Conservation (phyloP, 306 rosid species). For the Citrullus mucosospermus region DNA sequence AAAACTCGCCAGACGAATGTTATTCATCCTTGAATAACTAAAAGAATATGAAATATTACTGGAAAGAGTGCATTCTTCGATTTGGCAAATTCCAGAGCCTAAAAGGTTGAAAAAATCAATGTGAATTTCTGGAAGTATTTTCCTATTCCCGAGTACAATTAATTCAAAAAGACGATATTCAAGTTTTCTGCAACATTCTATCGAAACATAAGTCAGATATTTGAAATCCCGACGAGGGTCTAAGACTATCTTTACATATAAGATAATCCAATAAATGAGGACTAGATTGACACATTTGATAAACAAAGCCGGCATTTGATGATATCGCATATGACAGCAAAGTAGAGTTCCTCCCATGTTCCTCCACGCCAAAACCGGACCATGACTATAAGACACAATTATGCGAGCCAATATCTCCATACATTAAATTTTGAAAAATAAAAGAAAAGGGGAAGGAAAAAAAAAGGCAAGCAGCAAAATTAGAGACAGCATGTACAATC, state of each 20-base stretch:
- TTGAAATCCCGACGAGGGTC: neutral
- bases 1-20: too few relatives aligned
- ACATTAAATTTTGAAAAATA: neutral
- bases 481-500: constrained; percentile 6
- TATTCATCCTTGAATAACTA: too few relatives aligned
- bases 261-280: too few relatives aligned
- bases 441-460: neutral
- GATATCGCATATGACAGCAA: neutral
- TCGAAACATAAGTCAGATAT: neutral
- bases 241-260: too few relatives aligned
- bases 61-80: too few relatives aligned
- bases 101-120: neutral
- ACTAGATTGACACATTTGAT: too few relatives aligned
- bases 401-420: neutral
- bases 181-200: neutral
- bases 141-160: too few relatives aligned
- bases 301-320: too few relatives aligned
- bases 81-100: neutral
- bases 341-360: neutral
- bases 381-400: neutral
- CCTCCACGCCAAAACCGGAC: neutral
- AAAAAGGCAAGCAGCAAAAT: neutral
- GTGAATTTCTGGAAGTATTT: neutral
- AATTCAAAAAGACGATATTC: neutral
- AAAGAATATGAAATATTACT: too few relatives aligned